Percentiles rank a stretch among this genome's conserved stretches.
Conservation (phyloP, 2,329 filamentous ascomycete genomes). For the Periconia digitata region DNA sequence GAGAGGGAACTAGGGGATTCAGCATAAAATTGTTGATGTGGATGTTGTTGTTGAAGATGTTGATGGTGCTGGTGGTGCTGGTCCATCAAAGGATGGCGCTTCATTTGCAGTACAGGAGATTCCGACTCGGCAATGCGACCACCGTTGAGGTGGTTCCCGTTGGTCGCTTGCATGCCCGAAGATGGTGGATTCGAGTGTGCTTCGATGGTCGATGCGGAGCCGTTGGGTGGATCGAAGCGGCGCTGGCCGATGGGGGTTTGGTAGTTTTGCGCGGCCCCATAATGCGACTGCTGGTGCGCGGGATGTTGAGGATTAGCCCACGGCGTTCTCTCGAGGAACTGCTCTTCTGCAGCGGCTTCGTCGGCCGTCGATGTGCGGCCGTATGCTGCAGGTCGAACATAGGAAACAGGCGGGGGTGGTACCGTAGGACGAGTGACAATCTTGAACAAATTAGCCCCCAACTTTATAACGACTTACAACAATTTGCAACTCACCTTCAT, state of each 20-base stretch:
- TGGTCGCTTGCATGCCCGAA: constrained; percentile 23
- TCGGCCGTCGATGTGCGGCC: constrained; percentile 44
- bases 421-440: constrained; percentile 35
- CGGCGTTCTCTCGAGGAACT: constrained; percentile 84
- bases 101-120: constrained; percentile 43
- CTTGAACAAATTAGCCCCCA: constrained; percentile 17
- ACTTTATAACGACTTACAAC: neutral
- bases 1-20: constrained; percentile 31
- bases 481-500: constrained; percentile 71
- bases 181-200: constrained; percentile 43
- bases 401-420: constrained; percentile 28
- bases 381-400: constrained; percentile 32
- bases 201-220: constrained; percentile 44
- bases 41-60: neutral
- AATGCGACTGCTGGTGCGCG: constrained; percentile 41
- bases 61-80: neutral
- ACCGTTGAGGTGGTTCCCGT: constrained; percentile 12
- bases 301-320: constrained; percentile 82
- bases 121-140: constrained; percentile 33
- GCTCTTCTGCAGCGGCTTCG: constrained; percentile 71
- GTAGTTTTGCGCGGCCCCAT: constrained; percentile 25
- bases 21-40: constrained; percentile 10
- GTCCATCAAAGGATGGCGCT: constrained; percentile 35
- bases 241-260: constrained; percentile 42
- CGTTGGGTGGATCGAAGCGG: constrained; percentile 38